These are phyloP conservation scores for Kwoniella bestiolae DNA, from an alignment of 768 basidiomycete species.

Conservation along the genomic window DNA sequence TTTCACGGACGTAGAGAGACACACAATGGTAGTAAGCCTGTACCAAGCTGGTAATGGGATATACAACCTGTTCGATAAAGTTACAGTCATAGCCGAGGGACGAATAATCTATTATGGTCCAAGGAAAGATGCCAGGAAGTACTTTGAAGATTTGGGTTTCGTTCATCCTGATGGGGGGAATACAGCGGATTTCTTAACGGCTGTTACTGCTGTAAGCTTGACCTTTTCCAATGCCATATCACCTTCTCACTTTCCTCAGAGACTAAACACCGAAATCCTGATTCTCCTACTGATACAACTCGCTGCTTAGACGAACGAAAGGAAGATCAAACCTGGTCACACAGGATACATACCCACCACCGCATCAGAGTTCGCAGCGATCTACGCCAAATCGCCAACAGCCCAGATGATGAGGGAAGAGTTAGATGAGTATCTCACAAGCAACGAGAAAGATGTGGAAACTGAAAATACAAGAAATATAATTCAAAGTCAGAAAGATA, in stretches of 20 bases:
- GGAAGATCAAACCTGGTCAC: constrained; percentile 71
- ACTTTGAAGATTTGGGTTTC: constrained; percentile 55
- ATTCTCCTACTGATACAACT: neutral
- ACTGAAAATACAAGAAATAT: constrained; percentile 30
- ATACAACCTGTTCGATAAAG: constrained; percentile 60
- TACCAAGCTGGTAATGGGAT: constrained; percentile 51
- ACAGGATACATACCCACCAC: constrained; percentile 53
- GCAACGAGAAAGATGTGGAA: constrained; percentile 15
- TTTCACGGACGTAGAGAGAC: constrained; percentile 41
- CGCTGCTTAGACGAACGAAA: constrained; percentile 67
- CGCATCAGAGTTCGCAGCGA: constrained; percentile 39
- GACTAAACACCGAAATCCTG: too few relatives aligned
- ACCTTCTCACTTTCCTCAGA: too few relatives aligned
- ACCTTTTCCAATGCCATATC: constrained; percentile 2
- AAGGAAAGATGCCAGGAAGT: constrained; percentile 57
- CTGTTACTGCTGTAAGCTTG: constrained; percentile 34
- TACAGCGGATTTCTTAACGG: constrained; percentile 50
- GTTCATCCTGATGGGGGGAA: constrained; percentile 46
- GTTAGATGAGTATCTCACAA: constrained; percentile 37
- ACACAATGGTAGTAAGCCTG: constrained; percentile 49
- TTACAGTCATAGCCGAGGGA: constrained; percentile 61
- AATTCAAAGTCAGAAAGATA: constrained; percentile 40
- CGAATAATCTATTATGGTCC: constrained; percentile 61
- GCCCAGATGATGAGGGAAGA: constrained; percentile 43
- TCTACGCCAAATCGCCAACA: constrained; percentile 33